Evolutionary conservation across 2,329 filamentous ascomycete species (phyloP).

Genomic region (Fusarium sp.): DNA sequence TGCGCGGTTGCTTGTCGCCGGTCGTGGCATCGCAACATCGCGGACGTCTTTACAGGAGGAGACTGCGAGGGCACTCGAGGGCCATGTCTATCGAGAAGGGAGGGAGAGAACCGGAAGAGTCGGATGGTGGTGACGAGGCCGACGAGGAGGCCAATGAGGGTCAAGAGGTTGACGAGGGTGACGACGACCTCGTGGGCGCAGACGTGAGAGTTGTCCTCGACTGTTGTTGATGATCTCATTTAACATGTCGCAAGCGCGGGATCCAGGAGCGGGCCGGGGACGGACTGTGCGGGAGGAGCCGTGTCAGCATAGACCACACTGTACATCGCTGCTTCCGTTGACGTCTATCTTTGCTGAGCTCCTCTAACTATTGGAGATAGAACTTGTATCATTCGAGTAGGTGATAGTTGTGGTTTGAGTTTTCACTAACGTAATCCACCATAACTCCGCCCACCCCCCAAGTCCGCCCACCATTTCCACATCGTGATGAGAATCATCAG

Average conservation of each 20-base stretch:
- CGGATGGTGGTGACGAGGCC: not conserved
- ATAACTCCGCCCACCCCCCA: too few species aligned
- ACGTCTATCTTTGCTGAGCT: not conserved
- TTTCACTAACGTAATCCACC: too few species aligned
- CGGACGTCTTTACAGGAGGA: constrained; percentile 22
- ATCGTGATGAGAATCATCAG: too few species aligned
- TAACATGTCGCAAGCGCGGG: not conserved
- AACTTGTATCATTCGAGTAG: not conserved
- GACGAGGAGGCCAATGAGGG: not conserved
- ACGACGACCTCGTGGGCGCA: not conserved
- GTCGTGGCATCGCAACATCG: constrained; percentile 50
- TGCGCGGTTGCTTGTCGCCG: constrained; percentile 43
- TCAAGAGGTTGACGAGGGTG: not conserved
- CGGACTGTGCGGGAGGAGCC: not conserved
- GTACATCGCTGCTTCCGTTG: not conserved
- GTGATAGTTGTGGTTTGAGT: not conserved
- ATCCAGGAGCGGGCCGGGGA: not conserved
- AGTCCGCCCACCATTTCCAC: too few species aligned
- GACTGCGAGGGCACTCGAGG: constrained; percentile 3
- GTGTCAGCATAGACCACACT: not conserved
- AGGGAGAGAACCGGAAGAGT: not conserved
- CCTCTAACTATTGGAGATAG: not conserved
- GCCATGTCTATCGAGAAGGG: not conserved
- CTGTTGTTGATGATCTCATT: constrained; percentile 1
- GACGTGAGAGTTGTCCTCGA: not conserved